Conservation (phyloP, 2,329 filamentous ascomycete species). For the Beauveria brongniartii region DNA sequence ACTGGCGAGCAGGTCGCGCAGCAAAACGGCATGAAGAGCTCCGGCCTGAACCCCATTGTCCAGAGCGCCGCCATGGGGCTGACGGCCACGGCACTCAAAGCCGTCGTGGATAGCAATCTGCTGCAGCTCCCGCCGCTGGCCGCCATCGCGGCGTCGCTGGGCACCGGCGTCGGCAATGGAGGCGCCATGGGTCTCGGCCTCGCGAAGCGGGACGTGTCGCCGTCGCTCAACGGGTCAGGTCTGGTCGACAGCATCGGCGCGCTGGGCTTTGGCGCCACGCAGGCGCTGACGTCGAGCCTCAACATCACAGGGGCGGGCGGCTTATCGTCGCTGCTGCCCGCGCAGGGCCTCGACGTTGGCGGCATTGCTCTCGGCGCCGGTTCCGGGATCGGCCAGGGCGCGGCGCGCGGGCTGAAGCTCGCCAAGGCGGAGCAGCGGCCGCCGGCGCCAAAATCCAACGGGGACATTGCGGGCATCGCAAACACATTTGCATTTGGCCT, state of each 20-base stretch:
- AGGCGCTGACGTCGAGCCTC: constrained; percentile 19
- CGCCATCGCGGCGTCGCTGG: constrained; percentile 16
- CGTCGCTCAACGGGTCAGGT: constrained; percentile 16
- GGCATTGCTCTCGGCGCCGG: constrained; percentile 1
- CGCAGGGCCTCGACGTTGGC: constrained; percentile 1
- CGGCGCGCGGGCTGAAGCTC: constrained; percentile 13
- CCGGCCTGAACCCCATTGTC: constrained; percentile 22
- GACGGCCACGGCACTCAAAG: constrained; percentile 20
- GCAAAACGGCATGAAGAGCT: constrained; percentile 22
- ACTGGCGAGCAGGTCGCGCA: constrained; percentile 17
- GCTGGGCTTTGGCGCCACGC: constrained; percentile 22
- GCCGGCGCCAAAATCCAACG: not conserved
- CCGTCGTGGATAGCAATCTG: constrained; percentile 15
- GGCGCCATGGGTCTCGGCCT: constrained; percentile 18
- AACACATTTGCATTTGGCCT: constrained; percentile 15
- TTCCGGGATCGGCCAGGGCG: constrained; percentile 12
- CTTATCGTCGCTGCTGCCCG: constrained; percentile 6
- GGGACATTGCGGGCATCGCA: constrained; percentile 10
- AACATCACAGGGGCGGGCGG: constrained; percentile 12
- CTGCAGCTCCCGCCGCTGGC: constrained; percentile 14
- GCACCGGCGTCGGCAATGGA: constrained; percentile 18
- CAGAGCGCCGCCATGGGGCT: constrained; percentile 23
- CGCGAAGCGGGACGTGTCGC: constrained; percentile 10
- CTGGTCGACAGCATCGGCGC: constrained; percentile 17
- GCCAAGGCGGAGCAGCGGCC: constrained; percentile 2